Base-by-base conservation (phyloP, 2,329 filamentous ascomycete genomes). In the Achaetomium macrosporum region DNA sequence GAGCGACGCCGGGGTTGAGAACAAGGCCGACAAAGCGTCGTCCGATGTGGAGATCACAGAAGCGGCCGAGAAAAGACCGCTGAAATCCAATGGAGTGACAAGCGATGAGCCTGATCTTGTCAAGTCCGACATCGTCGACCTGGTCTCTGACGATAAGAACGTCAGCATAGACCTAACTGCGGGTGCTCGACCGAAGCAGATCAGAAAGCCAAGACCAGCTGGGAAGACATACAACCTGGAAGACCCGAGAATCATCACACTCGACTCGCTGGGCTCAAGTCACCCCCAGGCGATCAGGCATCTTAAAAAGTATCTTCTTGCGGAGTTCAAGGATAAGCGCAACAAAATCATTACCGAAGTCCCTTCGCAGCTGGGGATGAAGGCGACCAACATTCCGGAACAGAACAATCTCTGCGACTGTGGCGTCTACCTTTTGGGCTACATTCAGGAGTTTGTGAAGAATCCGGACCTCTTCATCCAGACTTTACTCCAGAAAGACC, bases 401-500 rank as follows among this genome's bases (percentile, higher is more conserved):
- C 93, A 99, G 67, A 71, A 81, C 45, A 97, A 99, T 64, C 87
- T 79, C 61, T 91, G 82, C 56, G 93, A 99, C 66, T 99, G 93
- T 63, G 93, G 93, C 9, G 73, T 96, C 0, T 99, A 87, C 61
- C 73, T 97, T 3, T 73, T 96, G 4, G 87, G 85, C 2, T 99
- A 97, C 63, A 76, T 95, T 49, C 81, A 90, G 59, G 83, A 87
- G 58, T 96, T 99, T 58, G 77, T 95, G 15, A 76, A 82, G 48
- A 72, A 89, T 54, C 92, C 92, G 0, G 82, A 88, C 57, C 68
- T 65, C 0, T 93, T 95, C 59, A 75, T 88, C 15, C 71, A 71
- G 17, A 84, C 80, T 55, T 71, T 95, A 16, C 72, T 96, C 5
- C 77, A 75, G 25, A 80, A 77, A 39, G 77, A 87, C 59, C 47